These are phyloP conservation scores for Botrytis byssoidea DNA, from an alignment of 2,329 filamentous ascomycete genomes.

Conservation along the genomic window DNA sequence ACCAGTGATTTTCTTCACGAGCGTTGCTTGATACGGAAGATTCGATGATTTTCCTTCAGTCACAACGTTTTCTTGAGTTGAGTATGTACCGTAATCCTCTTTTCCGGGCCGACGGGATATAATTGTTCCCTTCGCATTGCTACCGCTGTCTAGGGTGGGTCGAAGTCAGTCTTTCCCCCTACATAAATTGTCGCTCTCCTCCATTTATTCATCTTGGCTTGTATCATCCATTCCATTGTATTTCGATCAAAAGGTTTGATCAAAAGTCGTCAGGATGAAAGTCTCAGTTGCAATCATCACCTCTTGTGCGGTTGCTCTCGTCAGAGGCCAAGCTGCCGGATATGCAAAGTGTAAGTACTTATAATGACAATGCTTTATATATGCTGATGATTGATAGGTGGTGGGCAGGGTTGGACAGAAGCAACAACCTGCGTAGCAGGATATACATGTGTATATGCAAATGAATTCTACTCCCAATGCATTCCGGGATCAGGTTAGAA, in stretches of 20 bases:
- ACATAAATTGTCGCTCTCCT: constrained; percentile 4
- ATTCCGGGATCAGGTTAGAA: constrained; percentile 9
- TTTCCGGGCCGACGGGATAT: neutral
- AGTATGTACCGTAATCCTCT: no score
- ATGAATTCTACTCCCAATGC: constrained; percentile 18
- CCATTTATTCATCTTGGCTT: neutral
- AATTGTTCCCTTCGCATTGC: neutral
- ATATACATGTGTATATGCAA: constrained; percentile 6
- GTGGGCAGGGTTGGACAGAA: constrained; percentile 7
- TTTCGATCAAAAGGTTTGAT: neutral
- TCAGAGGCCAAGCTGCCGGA: constrained; percentile 6
- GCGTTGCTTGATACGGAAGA: neutral
- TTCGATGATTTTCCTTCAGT: constrained; percentile 14
- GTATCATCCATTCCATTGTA: neutral
- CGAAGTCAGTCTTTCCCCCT: neutral
- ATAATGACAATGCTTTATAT: neutral
- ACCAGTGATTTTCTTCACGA: neutral
- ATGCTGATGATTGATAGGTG: constrained; percentile 10
- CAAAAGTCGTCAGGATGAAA: neutral
- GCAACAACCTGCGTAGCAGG: constrained; percentile 7
- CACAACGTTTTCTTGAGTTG: neutral
- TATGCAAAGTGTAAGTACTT: constrained; percentile 11
- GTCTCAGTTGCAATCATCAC: constrained; percentile 6
- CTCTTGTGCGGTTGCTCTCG: constrained; percentile 4
- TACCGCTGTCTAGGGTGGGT: no score